phyloP scores from a whole-genome alignment of 1,139 yeast species.

The Candida neerlandica region DNA sequence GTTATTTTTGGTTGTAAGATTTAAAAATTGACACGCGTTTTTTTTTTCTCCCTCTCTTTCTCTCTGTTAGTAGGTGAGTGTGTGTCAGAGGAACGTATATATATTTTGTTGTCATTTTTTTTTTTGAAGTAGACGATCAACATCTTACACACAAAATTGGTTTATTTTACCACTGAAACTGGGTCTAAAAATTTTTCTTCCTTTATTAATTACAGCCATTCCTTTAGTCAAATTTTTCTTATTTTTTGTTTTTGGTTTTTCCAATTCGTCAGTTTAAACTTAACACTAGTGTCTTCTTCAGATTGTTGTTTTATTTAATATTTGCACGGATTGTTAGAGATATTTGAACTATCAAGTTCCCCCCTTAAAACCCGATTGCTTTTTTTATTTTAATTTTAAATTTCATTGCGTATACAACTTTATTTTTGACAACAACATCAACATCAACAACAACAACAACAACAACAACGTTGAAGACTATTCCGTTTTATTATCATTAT shows the following conservation, averaged over 20 bases:
- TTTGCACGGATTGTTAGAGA: no score
- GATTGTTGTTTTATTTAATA: no score
- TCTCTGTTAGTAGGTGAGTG: neutral
- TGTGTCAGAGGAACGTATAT: no score
- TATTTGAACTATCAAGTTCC: no score
- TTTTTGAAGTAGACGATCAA: neutral
- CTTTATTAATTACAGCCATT: slow-evolving; percentile 1
- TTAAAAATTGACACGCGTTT: slow-evolving; percentile 6
- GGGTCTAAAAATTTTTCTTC: neutral
- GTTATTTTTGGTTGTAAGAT: neutral
- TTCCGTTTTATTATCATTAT: neutral
- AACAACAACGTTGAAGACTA: neutral
- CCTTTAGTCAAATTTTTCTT: neutral
- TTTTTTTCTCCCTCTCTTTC: neutral
- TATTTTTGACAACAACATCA: neutral
- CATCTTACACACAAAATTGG: neutral
- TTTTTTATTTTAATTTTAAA: no score
- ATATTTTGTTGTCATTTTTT: neutral
- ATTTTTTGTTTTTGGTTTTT: neutral
- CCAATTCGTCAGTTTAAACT: neutral
- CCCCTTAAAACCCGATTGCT: no score
- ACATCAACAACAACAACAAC: neutral
- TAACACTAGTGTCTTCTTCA: neutral
- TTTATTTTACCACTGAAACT: neutral
- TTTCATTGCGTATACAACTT: no score